Evolutionary conservation across 495 filamentous ascomycete genomes (phyloP), one percentile per base, ranked within the genome.

Genomic region (Hypomontagnella submonticulosa): DNA sequence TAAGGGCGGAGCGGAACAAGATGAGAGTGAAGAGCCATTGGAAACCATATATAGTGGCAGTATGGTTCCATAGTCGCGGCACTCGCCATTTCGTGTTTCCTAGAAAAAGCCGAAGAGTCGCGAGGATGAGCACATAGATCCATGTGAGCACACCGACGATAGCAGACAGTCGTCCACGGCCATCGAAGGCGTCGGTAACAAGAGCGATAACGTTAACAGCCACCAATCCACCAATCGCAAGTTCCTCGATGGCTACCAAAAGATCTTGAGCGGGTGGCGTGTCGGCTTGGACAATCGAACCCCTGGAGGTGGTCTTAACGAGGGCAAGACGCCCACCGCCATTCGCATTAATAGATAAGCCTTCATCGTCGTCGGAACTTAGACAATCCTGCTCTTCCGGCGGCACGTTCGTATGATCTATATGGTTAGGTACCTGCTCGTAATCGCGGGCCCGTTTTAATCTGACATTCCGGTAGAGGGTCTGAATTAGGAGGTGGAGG

Each of bases 1-100:
- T 88, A 48, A 98, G 73, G 37, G 85, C 87, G 32, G 93, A 96
- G 37, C 96, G 90, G 81, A 98, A 95, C 5, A 92, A 75, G 62
- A 92, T 77, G 13, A 91, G 63, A 1, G 84, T 81, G 70, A 93
- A 88, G 32, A 94, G 68, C 91, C 95, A 97, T 70, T 92, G 90
- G 50, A 89, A 79, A 51, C 83, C 81, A 74, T 99, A 99, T n/a
- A 98, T 83, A 43, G 83, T 77, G 6, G 92, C 88, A 0, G 96
- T 98, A 75, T 99, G 95, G 65, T 92, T 92, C 96, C 96, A 99
- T 8, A 98, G 76, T 38, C 85, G 83, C 12, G 90, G 89, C 19
- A 93, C 84, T 34, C 82, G 79, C 67, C 87, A 87, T 64, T 85
- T 83, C 32, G 85, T 83, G 60, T 86, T 87, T 13, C 89, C 89